Base-by-base conservation (phyloP, 2,329 filamentous ascomycete genomes). In the Aureobasidium mangrovei region DNA sequence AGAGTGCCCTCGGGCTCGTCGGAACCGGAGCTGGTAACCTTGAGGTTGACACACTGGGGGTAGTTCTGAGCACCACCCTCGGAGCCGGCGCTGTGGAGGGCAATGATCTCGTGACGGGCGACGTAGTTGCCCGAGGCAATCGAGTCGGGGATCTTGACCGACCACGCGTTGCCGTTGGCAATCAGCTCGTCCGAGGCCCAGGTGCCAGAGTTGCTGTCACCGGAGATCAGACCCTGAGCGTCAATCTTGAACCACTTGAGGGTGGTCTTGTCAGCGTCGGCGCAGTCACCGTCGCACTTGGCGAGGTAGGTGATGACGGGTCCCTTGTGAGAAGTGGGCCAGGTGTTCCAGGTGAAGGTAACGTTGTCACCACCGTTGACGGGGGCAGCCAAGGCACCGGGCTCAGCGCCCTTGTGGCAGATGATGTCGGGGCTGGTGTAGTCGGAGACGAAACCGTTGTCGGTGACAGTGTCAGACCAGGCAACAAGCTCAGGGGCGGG, bases 191-290 rank as follows among this genome's bases (percentile, higher is more conserved):
- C 79, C 8, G 77, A 68, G 44, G 77, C 81, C 80, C 81, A 85
- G 40, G 65, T 68, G 36, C 76, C 75, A 0, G 74, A 70, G 9
- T 63, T 61, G 35, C 67, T 65, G 54, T 62, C 69, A 43, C 68
- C 70, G 57, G 70, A 63, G 57, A 77, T 69, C 59, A 81, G 73
- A 54, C 82, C 83, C 31, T 66, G 71, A 53, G 74, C 74, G 39
- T 77, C 74, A 57, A 85, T 83, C 75, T 86, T 86, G 75, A 83
- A 79, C 67, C 78, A 85, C 59, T 77, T 67, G 31, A 84, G 73
- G 4, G 69, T 64, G 1, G 66, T 69, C 66, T 80, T 78, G 66
- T 79, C 75, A 55, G 77, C 78, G 26, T 42, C 65, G 36, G 75
- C 70, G 67, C 79, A 84, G 64, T 81, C 75, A 26, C 76, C 79